A percentile compares a stretch with the other conserved stretches of the same genome.
phyloP scores from a whole-genome alignment of 2,329 filamentous ascomycete species.

The Basipetospora chlamydospora region DNA sequence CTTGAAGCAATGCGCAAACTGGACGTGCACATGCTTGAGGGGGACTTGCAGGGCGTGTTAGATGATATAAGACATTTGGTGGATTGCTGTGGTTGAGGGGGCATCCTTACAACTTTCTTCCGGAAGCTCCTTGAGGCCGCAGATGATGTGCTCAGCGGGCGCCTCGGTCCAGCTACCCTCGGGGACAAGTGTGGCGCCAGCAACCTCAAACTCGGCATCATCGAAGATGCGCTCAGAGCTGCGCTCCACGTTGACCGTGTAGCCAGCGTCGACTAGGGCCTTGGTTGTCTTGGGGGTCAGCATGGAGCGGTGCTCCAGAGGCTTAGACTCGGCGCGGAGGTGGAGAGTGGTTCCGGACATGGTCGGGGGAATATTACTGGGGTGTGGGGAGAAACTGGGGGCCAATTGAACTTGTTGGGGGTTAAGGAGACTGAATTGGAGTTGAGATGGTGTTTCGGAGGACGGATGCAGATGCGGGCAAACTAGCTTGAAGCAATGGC shows the following conservation, averaged over 20 bases:
- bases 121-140: slow-evolving; percentile 66
- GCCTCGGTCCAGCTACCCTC: slow-evolving; percentile 54
- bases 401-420: no score
- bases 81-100: not conserved
- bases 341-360: no score
- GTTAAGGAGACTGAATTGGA: no score
- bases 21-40: slow-evolving; percentile 1
- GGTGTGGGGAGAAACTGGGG: no score
- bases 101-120: slow-evolving; percentile 47
- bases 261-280: slow-evolving; percentile 49
- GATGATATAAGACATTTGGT: not conserved
- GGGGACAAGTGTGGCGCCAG: slow-evolving; percentile 51
- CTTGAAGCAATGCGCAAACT: slow-evolving; percentile 63
- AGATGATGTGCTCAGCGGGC: slow-evolving; percentile 52
- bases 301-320: slow-evolving; percentile 8
- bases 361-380: no score
- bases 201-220: slow-evolving; percentile 42
- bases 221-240: slow-evolving; percentile 50
- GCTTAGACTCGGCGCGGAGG: slow-evolving; percentile 8
- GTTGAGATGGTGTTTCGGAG: no score
- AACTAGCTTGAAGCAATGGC: no score
- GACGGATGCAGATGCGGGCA: no score
- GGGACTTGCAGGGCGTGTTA: not conserved
- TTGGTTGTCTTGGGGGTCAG: slow-evolving; percentile 22
- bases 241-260: slow-evolving; percentile 51